Base-by-base conservation (phyloP, 345 rosid genomes). In the Aurinia saxatilis region DNA sequence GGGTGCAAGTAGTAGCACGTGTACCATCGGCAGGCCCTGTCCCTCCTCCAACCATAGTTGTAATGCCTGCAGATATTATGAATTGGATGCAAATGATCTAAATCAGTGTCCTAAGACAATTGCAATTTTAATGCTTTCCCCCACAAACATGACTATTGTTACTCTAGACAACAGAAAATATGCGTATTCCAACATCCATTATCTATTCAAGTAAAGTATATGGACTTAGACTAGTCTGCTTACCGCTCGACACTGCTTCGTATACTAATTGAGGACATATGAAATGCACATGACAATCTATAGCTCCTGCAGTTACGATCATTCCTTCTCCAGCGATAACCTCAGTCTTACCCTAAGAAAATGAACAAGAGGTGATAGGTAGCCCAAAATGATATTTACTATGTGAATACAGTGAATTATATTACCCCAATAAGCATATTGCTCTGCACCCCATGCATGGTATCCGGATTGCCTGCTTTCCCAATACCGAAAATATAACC, bases 11-110 rank as follows among this genome's bases (percentile, higher is more conserved):
- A 57, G 99, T 93, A 44, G 99, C 99, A 31, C 97, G 87, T 40
- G 99, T 93, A 50, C 99, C 97, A 21, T 82, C 73, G 61, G 99
- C 86, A 49, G 99, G 99, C 51, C 99, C 99, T 37, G 99, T 93
- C 57, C 97, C 99, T 63, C 99, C 99, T 75, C 99, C 97, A 39
- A 93, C 75, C 72, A 93, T 57, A 4, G 99, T 93, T 62, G 97
- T 93, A 65, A 90, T 77, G 42, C 99, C 99, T 93, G 37, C 45
- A 83, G 9, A 61, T 8, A 66, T 38, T 9, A 27, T 19, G 30
- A 54, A 63, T 19, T 29, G 11, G 31, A 29, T 1, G 27, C 3
- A 48, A 70, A 7, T 33, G n/a, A n/a, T 41, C 42, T n/a, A 54
- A 54, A 35, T 47, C 68, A 62, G 19, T 36, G 40, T 19, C 40